Evolutionary conservation across 768 basidiomycete species (phyloP).

Genomic region (Collybiopsis luxurians): DNA sequence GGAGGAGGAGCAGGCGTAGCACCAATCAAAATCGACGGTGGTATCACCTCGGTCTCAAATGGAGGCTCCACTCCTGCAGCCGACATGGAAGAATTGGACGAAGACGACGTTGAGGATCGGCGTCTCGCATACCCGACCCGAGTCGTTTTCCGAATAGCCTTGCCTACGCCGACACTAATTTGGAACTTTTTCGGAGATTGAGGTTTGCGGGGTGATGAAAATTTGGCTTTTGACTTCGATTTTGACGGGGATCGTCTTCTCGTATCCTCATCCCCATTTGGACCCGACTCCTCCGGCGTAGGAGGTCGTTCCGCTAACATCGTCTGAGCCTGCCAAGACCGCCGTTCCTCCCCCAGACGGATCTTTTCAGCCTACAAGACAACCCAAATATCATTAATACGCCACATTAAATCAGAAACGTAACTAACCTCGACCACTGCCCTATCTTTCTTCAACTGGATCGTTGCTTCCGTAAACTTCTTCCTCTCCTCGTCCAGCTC

Average conservation of each 20-base stretch:
- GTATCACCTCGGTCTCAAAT: constrained; percentile 54
- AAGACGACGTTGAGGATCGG: constrained; percentile 38
- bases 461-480: constrained; percentile 61
- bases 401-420: not conserved
- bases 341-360: constrained; percentile 64
- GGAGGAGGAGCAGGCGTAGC: constrained; percentile 5
- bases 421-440: constrained; percentile 58
- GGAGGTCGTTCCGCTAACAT: constrained; percentile 60
- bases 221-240: constrained; percentile 29
- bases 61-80: constrained; percentile 32
- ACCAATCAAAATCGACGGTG: constrained; percentile 13
- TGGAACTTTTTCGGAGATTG: not conserved
- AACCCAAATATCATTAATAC: too few species aligned
- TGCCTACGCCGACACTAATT: constrained; percentile 45
- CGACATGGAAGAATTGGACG: constrained; percentile 25
- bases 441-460: constrained; percentile 63
- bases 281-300: constrained; percentile 27
- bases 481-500: constrained; percentile 66
- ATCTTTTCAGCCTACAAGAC: constrained; percentile 54
- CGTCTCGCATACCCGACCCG: constrained; percentile 33
- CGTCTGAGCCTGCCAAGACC: constrained; percentile 66
- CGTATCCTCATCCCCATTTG: constrained; percentile 18
- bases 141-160: constrained; percentile 38
- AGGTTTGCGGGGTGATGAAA: constrained; percentile 38
- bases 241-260: constrained; percentile 34